These are phyloP conservation scores for Malassezia obtusa DNA, from an alignment of 1,284 basidiomycete genomes.

Conservation along the genomic window DNA sequence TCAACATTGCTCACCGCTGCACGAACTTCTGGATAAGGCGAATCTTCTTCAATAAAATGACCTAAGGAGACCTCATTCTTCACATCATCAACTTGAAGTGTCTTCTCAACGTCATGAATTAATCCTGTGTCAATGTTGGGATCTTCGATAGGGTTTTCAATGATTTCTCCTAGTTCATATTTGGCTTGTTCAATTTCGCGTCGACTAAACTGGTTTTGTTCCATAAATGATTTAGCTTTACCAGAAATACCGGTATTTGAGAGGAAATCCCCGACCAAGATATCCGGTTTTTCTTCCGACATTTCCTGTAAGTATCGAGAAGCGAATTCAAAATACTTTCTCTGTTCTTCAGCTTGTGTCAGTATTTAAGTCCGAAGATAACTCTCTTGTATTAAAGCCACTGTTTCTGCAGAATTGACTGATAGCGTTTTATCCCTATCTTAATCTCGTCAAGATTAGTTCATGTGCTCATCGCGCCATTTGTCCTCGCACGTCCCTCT, in stretches of 20 bases:
- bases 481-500: too few relatives aligned
- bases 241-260: too few relatives aligned
- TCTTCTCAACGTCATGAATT: constrained; percentile 16
- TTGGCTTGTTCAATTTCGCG: background rate
- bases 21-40: constrained; percentile 38
- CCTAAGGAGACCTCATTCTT: constrained; percentile 18
- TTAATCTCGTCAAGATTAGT: too few relatives aligned
- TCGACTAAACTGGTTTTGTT: background rate
- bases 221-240: too few relatives aligned
- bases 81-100: constrained; percentile 16
- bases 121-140: constrained; percentile 19
- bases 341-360: too few relatives aligned
- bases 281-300: background rate
- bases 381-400: too few relatives aligned
- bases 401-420: too few relatives aligned
- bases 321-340: too few relatives aligned
- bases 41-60: constrained; percentile 29
- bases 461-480: too few relatives aligned
- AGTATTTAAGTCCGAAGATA: too few relatives aligned
- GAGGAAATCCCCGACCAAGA: background rate
- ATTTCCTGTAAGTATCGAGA: too few relatives aligned
- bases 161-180: constrained; percentile 2
- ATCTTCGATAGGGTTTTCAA: constrained; percentile 15
- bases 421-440: too few relatives aligned
- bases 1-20: constrained; percentile 40